Percentiles rank a stretch among this genome's conserved stretches.
Conservation (phyloP, 352 stramenopile genomes). For the Pythium vanterpoolii region DNA sequence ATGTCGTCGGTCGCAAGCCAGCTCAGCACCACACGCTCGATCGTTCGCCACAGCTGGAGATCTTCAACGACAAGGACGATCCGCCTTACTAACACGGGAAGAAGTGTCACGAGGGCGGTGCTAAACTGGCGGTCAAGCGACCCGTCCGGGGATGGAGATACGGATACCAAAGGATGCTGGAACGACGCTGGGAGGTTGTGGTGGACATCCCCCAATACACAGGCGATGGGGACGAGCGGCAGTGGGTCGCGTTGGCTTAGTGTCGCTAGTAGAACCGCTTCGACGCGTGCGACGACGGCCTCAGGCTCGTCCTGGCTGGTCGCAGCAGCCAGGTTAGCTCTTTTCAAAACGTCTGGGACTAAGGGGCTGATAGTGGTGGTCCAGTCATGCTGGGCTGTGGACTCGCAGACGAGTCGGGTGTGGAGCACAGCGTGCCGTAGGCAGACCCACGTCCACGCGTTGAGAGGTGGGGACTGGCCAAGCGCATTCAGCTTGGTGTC, state of each 20-base stretch:
- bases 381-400: not conserved
- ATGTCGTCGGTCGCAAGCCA: constrained; percentile 67
- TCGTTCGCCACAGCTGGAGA: constrained; percentile 29
- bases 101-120: constrained; percentile 38
- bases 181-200: not conserved
- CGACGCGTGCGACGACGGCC: constrained; percentile 8
- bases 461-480: not conserved
- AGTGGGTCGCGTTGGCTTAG: not conserved
- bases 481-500: not conserved
- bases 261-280: constrained; percentile 2
- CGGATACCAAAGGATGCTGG: not conserved
- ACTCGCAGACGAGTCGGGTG: not conserved
- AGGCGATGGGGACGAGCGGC: not conserved
- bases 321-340: not conserved
- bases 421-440: constrained; percentile 11
- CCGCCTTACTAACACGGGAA: constrained; percentile 28
- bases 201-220: constrained; percentile 6
- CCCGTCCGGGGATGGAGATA: not conserved
- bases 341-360: not conserved
- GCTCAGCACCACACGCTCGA: constrained; percentile 32
- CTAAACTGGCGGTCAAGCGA: constrained; percentile 53
- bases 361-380: not conserved
- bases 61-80: not conserved
- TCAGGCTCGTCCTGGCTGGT: constrained; percentile 1
- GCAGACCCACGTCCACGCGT: constrained; percentile 13